A percentile compares a stretch with the other conserved stretches of the same genome.
These are phyloP conservation scores for Cantharellus cinnabarinus DNA, from an alignment of 768 basidiomycete species.

Conservation along the genomic window DNA sequence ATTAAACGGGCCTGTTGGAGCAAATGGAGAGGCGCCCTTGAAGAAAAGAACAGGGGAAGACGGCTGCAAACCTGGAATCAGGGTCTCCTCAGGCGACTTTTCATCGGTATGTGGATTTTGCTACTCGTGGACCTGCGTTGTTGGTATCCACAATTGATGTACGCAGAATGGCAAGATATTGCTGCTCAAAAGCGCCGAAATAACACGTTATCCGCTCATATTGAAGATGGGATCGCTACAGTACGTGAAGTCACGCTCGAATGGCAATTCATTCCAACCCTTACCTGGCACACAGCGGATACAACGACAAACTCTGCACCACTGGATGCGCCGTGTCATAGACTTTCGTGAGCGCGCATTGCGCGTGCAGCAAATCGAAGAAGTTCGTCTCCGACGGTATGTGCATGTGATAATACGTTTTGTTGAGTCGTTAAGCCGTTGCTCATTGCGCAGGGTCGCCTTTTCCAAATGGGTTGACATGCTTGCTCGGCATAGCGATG, in stretches of 20 bases:
- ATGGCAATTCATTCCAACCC: too few relatives aligned
- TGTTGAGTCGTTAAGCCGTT: background rate
- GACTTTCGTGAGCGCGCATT: background rate
- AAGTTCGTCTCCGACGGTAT: background rate
- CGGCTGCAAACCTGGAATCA: conserved; percentile 26
- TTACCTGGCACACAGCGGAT: background rate
- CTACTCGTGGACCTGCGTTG: background rate
- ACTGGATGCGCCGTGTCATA: background rate
- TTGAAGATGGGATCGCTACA: too few relatives aligned
- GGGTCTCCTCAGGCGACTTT: conserved; percentile 18
- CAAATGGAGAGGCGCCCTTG: conserved; percentile 27
- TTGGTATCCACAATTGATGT: too few relatives aligned
- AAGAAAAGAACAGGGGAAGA: conserved; percentile 25
- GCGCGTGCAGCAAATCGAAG: background rate
- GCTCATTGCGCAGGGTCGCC: conserved; percentile 22
- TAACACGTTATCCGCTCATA: too few relatives aligned
- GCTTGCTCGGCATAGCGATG: conserved; percentile 43
- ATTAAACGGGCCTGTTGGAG: conserved; percentile 21
- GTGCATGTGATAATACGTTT: background rate
- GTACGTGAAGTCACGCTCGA: too few relatives aligned
- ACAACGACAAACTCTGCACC: background rate
- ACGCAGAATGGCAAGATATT: too few relatives aligned
- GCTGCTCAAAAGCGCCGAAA: too few relatives aligned
- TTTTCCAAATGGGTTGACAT: conserved; percentile 52
- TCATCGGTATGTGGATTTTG: conserved; percentile 17